Evolutionary conservation across 768 basidiomycete genomes (phyloP).

Genomic region (Antrodiella citrinella): DNA sequence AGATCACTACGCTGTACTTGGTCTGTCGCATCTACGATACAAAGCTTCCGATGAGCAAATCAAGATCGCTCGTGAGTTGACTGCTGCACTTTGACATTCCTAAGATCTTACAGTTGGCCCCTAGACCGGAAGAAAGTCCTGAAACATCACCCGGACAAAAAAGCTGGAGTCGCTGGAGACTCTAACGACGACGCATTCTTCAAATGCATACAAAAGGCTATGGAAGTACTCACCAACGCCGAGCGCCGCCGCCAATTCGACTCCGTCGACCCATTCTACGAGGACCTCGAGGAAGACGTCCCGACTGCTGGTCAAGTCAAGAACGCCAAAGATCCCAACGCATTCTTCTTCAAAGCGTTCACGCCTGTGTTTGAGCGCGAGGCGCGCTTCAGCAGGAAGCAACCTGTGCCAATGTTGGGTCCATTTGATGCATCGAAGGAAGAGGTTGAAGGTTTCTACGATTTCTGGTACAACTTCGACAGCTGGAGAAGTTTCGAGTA

Average conservation of each 20-base stretch:
- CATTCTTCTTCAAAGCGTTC: constrained; percentile 66
- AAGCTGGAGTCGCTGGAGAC: constrained; percentile 66
- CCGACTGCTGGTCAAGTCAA: constrained; percentile 61
- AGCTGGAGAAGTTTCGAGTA: constrained; percentile 98
- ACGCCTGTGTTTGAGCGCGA: constrained; percentile 84
- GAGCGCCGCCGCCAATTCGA: constrained; percentile 94
- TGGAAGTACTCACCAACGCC: constrained; percentile 81
- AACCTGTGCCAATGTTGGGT: constrained; percentile 82
- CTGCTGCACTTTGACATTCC: background rate
- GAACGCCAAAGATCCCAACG: constrained; percentile 35
- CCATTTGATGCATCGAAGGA: constrained; percentile 61
- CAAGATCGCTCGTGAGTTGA: constrained; percentile 82
- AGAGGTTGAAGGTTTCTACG: constrained; percentile 89
- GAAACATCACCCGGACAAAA: constrained; percentile 98
- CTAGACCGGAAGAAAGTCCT: constrained; percentile 98
- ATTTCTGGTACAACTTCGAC: constrained; percentile 99
- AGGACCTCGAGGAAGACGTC: constrained; percentile 68
- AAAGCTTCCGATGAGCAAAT: constrained; percentile 87
- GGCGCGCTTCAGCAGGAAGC: constrained; percentile 81
- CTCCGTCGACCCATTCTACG: constrained; percentile 79
- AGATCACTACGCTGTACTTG: constrained; percentile 96
- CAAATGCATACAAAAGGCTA: constrained; percentile 99
- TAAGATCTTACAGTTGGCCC: background rate
- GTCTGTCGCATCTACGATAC: constrained; percentile 84
- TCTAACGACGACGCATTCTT: constrained; percentile 98